A percentile compares a stretch with the other conserved stretches of the same genome.
Evolutionary conservation across 2,329 filamentous ascomycete genomes (phyloP).

Genomic region (Phyllosticta capitalensis): DNA sequence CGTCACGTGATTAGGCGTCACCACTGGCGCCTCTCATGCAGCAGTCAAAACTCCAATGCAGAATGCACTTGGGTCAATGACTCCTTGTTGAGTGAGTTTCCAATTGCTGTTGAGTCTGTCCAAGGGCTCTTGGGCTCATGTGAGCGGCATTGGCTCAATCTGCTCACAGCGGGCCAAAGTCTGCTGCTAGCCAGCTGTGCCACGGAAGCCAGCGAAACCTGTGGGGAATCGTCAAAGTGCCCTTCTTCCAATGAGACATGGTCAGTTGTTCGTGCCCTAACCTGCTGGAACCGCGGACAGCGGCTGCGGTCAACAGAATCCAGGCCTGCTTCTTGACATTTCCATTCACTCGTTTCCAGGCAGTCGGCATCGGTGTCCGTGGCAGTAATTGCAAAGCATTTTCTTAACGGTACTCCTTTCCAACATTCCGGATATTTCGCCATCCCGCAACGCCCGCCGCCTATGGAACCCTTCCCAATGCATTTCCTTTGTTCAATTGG

Average conservation of each 20-base stretch:
- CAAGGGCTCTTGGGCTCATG: neutral
- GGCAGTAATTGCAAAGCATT: constrained; percentile 10
- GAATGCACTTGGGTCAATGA: neutral
- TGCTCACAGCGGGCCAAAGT: neutral
- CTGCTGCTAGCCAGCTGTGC: neutral
- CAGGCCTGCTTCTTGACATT: constrained; percentile 1
- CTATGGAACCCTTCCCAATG: constrained; percentile 11
- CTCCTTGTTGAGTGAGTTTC: neutral
- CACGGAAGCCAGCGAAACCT: neutral
- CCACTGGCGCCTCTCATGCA: too few species aligned
- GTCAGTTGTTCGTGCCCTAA: neutral
- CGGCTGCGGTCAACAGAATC: neutral
- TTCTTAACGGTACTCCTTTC: constrained; percentile 10
- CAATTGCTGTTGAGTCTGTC: neutral
- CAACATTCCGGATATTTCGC: constrained; percentile 8
- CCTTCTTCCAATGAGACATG: neutral
- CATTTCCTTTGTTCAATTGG: constrained; percentile 6
- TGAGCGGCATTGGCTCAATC: neutral
- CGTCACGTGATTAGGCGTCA: constrained; percentile 10
- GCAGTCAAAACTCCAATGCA: neutral
- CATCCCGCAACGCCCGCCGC: constrained; percentile 10
- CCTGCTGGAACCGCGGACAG: neutral
- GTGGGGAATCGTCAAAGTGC: neutral
- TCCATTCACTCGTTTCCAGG: constrained; percentile 7
- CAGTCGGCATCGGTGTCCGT: constrained; percentile 6